Evolutionary conservation across 129 eudicot species (phyloP).

Genomic region (Centrapalus pauciflorus): DNA sequence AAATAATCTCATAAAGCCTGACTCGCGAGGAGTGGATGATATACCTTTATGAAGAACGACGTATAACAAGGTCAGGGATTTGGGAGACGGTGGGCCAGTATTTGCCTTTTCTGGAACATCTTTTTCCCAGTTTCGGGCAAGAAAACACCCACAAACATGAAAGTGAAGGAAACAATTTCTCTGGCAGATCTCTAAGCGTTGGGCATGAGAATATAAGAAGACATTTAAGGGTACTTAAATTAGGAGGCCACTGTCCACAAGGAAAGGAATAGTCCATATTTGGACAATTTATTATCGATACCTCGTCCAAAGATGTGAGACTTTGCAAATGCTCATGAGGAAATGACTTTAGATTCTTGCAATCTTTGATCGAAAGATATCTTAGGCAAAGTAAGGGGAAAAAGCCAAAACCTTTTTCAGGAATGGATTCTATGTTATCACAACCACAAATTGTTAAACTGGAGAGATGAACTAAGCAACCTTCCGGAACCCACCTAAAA

Average conservation of each 20-base stretch:
- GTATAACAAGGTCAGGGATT: constrained; percentile 1
- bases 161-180: constrained; percentile 16
- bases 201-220: not conserved
- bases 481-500: not conserved
- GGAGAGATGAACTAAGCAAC: constrained; percentile 17
- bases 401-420: constrained; percentile 14
- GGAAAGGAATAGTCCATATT: not conserved
- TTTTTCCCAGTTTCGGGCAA: not conserved
- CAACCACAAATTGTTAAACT: not conserved
- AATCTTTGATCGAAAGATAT: not conserved
- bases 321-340: constrained; percentile 18
- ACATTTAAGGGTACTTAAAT: not conserved
- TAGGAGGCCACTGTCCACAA: constrained; percentile 13
- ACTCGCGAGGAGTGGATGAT: too few relatives aligned
- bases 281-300: constrained; percentile 7
- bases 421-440: constrained; percentile 17
- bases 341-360: constrained; percentile 18
- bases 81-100: constrained; percentile 21
- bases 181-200: constrained; percentile 19
- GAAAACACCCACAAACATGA: not conserved
- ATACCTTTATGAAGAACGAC: too few relatives aligned
- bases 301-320: constrained; percentile 9
- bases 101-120: constrained; percentile 4
- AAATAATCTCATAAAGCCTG: too few relatives aligned
- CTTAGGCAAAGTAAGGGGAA: constrained; percentile 4